phyloP scores from a whole-genome alignment of 2,329 filamentous ascomycete species.

The Drechslerella stenobrocha region DNA sequence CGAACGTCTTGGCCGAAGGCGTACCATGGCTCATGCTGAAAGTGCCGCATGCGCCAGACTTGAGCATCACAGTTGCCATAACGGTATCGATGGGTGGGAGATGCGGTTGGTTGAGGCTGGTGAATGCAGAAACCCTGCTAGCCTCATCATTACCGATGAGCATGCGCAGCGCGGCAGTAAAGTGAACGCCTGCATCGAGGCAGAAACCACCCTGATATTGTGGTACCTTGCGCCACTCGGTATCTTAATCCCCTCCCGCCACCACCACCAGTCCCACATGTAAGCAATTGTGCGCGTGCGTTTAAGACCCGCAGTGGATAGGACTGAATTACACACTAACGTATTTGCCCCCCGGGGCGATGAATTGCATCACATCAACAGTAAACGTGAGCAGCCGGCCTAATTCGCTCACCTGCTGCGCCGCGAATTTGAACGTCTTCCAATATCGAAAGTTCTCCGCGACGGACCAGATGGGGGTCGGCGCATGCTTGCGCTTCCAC shows the following conservation, averaged over 20 bases:
- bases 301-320: neutral
- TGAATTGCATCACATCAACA: conserved; percentile 58
- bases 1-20: conserved; percentile 59
- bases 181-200: conserved; percentile 76
- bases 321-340: conserved; percentile 51
- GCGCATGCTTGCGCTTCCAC: conserved; percentile 57
- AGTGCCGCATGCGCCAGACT: conserved; percentile 63
- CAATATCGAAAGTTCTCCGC: conserved; percentile 75
- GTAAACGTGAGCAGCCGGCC: conserved; percentile 64
- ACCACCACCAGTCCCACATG: no score
- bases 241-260: no score
- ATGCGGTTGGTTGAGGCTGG: conserved; percentile 61
- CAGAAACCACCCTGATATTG: conserved; percentile 75
- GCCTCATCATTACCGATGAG: conserved; percentile 61
- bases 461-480: conserved; percentile 61
- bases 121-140: conserved; percentile 62
- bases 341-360: conserved; percentile 60
- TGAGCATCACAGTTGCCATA: conserved; percentile 63
- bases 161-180: conserved; percentile 65
- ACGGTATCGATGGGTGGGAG: conserved; percentile 70
- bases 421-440: conserved; percentile 62
- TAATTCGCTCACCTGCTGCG: conserved; percentile 60
- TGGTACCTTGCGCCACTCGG: conserved; percentile 68
- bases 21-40: conserved; percentile 65
- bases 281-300: no score